Conservation (phyloP, 2,329 filamentous ascomycete genomes). For the Colletotrichum coccodes region DNA sequence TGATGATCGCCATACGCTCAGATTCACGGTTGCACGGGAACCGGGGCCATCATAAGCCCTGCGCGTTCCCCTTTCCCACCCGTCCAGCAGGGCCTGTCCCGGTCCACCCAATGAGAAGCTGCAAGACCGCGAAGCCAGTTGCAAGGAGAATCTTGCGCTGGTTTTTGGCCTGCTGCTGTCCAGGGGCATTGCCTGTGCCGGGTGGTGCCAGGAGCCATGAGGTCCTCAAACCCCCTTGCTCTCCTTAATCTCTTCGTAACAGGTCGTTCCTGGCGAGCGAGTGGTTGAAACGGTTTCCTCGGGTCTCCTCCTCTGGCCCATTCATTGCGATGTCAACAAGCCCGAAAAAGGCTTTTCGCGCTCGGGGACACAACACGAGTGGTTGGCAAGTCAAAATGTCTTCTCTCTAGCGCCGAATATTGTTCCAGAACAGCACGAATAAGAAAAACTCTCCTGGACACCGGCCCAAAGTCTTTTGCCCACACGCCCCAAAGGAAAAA, state of each 20-base stretch:
- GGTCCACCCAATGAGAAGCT: slow-evolving; percentile 4
- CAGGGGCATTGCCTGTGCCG: slow-evolving; percentile 23
- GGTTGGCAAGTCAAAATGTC: not conserved
- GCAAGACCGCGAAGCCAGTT: not conserved
- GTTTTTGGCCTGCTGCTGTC: not conserved
- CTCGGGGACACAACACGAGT: not conserved
- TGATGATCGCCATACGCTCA: slow-evolving; percentile 23
- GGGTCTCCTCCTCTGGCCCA: not conserved
- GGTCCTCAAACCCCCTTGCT: slow-evolving; percentile 27
- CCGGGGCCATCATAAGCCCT: slow-evolving; percentile 17
- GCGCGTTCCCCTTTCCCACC: slow-evolving; percentile 2
- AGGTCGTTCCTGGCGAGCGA: slow-evolving; percentile 18
- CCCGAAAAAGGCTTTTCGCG: not conserved
- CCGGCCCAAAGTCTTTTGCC: not conserved
- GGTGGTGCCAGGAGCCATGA: slow-evolving; percentile 22
- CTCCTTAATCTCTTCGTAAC: slow-evolving; percentile 31
- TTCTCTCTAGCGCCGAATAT: slow-evolving; percentile 5
- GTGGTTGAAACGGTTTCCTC: slow-evolving; percentile 8
- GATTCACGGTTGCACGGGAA: slow-evolving; percentile 28
- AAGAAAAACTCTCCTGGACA: not conserved
- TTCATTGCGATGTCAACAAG: not conserved
- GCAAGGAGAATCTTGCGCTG: not conserved
- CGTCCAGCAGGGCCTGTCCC: slow-evolving; percentile 2
- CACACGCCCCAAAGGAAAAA: no score
- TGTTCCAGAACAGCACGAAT: slow-evolving; percentile 14